Percentiles rank a stretch among this genome's conserved stretches.
Conservation (phyloP, 2,329 filamentous ascomycete species). For the Pseudogymnoascus destructans region DNA sequence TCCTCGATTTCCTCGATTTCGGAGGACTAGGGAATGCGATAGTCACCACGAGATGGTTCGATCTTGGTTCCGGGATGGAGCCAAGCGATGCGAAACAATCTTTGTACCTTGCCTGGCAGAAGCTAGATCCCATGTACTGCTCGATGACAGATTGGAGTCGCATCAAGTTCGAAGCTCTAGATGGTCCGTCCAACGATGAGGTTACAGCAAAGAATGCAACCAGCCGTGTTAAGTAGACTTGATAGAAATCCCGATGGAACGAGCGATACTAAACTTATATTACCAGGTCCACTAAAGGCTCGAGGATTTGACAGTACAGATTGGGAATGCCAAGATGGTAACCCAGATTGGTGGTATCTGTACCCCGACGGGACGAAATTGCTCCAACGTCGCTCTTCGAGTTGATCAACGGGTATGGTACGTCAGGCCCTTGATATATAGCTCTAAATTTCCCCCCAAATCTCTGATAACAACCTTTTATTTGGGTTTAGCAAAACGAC, state of each 20-base stretch:
- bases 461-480: not conserved
- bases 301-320: not conserved
- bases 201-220: not conserved
- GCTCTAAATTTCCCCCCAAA: not conserved
- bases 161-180: not conserved
- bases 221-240: not conserved
- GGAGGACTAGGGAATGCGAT: conserved; percentile 13
- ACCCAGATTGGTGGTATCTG: not conserved
- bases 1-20: conserved; percentile 13
- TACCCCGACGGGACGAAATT: not conserved
- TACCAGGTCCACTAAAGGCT: not conserved
- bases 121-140: not conserved
- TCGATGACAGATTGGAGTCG: not conserved
- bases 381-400: not conserved
- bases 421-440: not conserved
- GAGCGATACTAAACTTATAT: not conserved
- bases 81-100: conserved; percentile 12
- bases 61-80: conserved; percentile 15
- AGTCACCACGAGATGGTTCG: conserved; percentile 14
- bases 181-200: not conserved
- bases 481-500: conserved; percentile 31
- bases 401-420: not conserved
- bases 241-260: not conserved
- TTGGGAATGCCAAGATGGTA: not conserved
- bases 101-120: not conserved